Percentiles rank a stretch among this genome's conserved stretches.
Evolutionary conservation across 2,329 filamentous ascomycete species (phyloP).

Genomic region (Fusarium sp.): DNA sequence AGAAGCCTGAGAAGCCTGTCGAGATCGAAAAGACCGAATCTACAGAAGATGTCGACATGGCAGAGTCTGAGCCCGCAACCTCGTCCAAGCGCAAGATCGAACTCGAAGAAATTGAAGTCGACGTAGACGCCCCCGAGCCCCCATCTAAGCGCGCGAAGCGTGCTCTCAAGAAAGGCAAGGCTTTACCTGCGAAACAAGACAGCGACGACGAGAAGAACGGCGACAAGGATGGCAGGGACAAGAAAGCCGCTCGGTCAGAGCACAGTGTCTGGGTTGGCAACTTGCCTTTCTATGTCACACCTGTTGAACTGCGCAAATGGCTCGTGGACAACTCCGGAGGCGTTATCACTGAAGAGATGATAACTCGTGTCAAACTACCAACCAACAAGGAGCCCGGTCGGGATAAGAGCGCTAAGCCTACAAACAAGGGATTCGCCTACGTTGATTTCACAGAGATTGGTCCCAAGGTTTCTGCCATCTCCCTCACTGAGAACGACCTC

Average conservation of each 20-base stretch:
- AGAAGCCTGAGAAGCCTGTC: conserved; percentile 14
- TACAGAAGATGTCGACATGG: conserved; percentile 26
- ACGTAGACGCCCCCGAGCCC: conserved; percentile 88
- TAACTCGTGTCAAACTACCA: conserved; percentile 88
- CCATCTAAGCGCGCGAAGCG: conserved; percentile 94
- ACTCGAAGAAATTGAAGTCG: conserved; percentile 84
- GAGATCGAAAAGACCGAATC: conserved; percentile 26
- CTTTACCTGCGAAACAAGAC: conserved; percentile 57
- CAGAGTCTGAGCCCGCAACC: conserved; percentile 21
- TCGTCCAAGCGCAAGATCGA: conserved; percentile 75
- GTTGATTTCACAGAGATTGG: conserved; percentile 83
- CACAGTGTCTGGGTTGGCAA: conserved; percentile 97
- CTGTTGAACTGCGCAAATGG: conserved; percentile 80
- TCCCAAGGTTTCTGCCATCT: conserved; percentile 81
- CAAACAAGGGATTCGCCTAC: conserved; percentile 97
- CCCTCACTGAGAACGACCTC: conserved; percentile 85
- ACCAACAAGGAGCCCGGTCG: conserved; percentile 62
- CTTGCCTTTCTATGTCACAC: conserved; percentile 83
- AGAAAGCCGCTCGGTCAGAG: conserved; percentile 72
- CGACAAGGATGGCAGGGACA: conserved; percentile 53
- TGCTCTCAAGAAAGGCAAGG: conserved; percentile 85
- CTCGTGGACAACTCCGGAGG: conserved; percentile 78
- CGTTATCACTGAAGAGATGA: conserved; percentile 72
- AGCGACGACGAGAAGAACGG: conserved; percentile 50
- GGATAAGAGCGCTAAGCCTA: conserved; percentile 48